Evolutionary conservation across 768 basidiomycete genomes (phyloP), one percentile per base, ranked within the genome.

Genomic region (Hygrocybe punicea): DNA sequence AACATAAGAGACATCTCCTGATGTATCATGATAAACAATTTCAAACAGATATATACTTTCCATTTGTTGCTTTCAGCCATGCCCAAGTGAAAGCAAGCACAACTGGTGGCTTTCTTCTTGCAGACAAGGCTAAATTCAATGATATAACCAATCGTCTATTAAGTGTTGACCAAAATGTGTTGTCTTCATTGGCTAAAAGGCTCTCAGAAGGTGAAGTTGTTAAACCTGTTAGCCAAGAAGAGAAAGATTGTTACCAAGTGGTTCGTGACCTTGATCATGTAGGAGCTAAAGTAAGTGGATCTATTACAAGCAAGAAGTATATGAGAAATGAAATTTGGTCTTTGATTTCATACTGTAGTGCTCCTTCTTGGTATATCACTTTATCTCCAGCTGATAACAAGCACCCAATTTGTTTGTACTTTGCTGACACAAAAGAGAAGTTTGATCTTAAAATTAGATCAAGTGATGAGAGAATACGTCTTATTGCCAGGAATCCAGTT

Each of bases 11-110:
- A 46, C 50, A 63, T 11, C 49, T 70, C 1, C 56, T 78, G 0
- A 62, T 71, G 66, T 78, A 74, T 57, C 67, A 72, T 57, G 76
- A 78, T 44, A 73, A 74, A n/a, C 53, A 67, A 0, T 76, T 73
- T 65, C 76, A 79, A 51, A 53, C 33, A 0, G 75, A 80, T 56
- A 19, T 58, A 1, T 61, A 65, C 34, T 80, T 75, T 58, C 64
- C 73, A 0, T 69, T 78, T 24, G 59, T 76, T 14, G 69, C 67
- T 0, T 78, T 77, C 50, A 77, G 71, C 49, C 74, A 78, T 51
- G 59, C 69, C n/a, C 78, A 78, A 44, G 65, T 79, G 2, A 72
- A 69, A 42, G 56, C 56, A 1, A 62, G 67, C 3, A 60, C 66
- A 0, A 63, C 55, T 0, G 69, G 67, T 4, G 66, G 73, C 5